Percentiles rank a stretch among this genome's conserved stretches.
These are phyloP conservation scores for Hypoxylon rubiginosum DNA, from an alignment of 2,329 filamentous ascomycete genomes.

Conservation along the genomic window DNA sequence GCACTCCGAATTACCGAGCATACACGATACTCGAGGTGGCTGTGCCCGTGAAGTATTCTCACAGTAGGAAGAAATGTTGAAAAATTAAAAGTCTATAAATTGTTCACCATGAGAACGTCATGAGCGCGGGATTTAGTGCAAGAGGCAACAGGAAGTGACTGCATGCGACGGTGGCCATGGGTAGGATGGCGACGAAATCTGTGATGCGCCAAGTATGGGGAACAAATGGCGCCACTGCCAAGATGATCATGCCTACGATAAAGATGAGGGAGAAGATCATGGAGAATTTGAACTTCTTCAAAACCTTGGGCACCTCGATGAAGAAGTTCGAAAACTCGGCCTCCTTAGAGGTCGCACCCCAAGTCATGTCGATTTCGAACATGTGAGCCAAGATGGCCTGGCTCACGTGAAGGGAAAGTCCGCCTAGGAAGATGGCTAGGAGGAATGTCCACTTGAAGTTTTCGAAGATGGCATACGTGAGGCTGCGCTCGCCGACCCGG, in stretches of 20 bases:
- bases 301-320: constrained; percentile 82
- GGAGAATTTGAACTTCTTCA: constrained; percentile 83
- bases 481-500: constrained; percentile 72
- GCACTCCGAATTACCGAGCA: neutral
- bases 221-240: constrained; percentile 74
- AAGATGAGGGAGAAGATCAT: constrained; percentile 72
- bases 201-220: constrained; percentile 75
- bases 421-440: constrained; percentile 85
- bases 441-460: constrained; percentile 82
- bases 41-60: neutral
- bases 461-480: constrained; percentile 70
- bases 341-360: constrained; percentile 89
- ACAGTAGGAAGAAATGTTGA: neutral
- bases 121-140: constrained; percentile 81
- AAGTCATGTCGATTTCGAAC: constrained; percentile 87
- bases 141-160: constrained; percentile 80
- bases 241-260: constrained; percentile 73
- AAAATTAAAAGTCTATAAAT: neutral
- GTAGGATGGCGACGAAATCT: constrained; percentile 81
- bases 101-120: constrained; percentile 80
- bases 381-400: constrained; percentile 85
- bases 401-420: constrained; percentile 83
- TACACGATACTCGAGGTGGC: neutral
- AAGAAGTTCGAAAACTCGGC: constrained; percentile 86
- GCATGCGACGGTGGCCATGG: constrained; percentile 77